Evolutionary conservation across 345 rosid species (phyloP), one percentile per base, ranked within the genome.

Genomic region (Eucalyptus fibrosa): DNA sequence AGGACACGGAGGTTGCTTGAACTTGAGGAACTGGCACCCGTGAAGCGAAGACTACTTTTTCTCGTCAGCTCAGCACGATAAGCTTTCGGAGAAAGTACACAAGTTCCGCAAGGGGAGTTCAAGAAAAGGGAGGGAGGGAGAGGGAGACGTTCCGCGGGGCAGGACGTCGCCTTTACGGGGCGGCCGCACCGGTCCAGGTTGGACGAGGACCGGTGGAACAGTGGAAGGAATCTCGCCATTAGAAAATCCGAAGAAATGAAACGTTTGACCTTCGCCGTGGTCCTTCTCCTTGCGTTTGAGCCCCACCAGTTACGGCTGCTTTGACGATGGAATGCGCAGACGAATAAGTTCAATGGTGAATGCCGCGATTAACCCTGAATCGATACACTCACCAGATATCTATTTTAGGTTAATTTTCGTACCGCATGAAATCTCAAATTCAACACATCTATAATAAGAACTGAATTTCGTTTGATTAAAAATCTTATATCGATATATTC

Each of bases 11-110:
- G 62, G 59, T 49, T n/a, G 30, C 69, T 89, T 85, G 50, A 24
- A 30, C 50, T 37, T 1, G 83, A n/a, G 12, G n/a, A 62, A 88
- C 44, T 87, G 85, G 89, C 62, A 87, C 92, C 96, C 94, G 93
- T 77, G 83, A 77, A 77, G 30, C 83, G 83, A 77, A 77, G 83
- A 77, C 47, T 28, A 77, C 83, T 77, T 77, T 40, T 18, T 4
- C 40, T 69, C 83, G 24, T 65, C 77, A 37, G 28, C 42, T 40
- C 47, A 6, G 7, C 21, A 77, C 83, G 83, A 77, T 23, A 40
- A 40, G 83, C 26, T 6, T 65, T n/a, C 21, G 9, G 40, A 65
- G 19, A 15, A n/a, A 65, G 32, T 6, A 12, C 7, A 69, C 12
- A 9, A 9, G 23, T 34, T 19, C 5, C 13, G 7, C 23, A 3